Evolutionary conservation across 345 rosid genomes (phyloP).

Genomic region (Brassica rapa): DNA sequence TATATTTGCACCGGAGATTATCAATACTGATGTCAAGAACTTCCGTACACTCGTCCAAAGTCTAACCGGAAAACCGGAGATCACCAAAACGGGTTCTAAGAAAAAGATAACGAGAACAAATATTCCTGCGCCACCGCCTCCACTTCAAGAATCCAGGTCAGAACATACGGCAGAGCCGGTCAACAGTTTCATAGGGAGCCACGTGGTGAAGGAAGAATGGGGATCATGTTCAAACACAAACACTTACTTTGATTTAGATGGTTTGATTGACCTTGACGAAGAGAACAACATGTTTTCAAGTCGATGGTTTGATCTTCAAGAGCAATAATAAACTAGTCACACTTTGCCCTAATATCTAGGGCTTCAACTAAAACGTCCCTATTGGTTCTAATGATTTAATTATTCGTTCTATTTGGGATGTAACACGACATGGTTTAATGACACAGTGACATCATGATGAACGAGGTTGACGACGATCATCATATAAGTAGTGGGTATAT

Average conservation of each 20-base stretch:
- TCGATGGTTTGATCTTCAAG: constrained; percentile 40
- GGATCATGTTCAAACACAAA: constrained; percentile 40
- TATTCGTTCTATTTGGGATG: not conserved
- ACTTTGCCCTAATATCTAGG: constrained; percentile 11
- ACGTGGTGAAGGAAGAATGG: constrained; percentile 39
- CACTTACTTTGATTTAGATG: constrained; percentile 38
- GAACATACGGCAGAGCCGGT: constrained; percentile 11
- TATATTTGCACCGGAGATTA: constrained; percentile 89
- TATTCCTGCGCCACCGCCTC: not conserved
- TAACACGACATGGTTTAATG: constrained; percentile 1
- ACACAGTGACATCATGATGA: not conserved
- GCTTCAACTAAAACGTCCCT: not conserved
- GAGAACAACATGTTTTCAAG: constrained; percentile 38
- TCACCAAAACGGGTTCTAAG: constrained; percentile 26
- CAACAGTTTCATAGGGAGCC: constrained; percentile 23
- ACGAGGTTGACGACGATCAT: constrained; percentile 19
- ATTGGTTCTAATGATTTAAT: constrained; percentile 7
- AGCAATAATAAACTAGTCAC: not conserved
- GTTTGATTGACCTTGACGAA: constrained; percentile 34
- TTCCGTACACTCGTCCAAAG: constrained; percentile 82
- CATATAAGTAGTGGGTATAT: constrained; percentile 7
- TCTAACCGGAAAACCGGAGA: constrained; percentile 78
- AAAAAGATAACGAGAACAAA: constrained; percentile 11
- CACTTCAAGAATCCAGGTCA: constrained; percentile 14
- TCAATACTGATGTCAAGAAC: constrained; percentile 85